phyloP scores from a whole-genome alignment of 2,329 filamentous ascomycete genomes.

The Fusarium euwallaceae region DNA sequence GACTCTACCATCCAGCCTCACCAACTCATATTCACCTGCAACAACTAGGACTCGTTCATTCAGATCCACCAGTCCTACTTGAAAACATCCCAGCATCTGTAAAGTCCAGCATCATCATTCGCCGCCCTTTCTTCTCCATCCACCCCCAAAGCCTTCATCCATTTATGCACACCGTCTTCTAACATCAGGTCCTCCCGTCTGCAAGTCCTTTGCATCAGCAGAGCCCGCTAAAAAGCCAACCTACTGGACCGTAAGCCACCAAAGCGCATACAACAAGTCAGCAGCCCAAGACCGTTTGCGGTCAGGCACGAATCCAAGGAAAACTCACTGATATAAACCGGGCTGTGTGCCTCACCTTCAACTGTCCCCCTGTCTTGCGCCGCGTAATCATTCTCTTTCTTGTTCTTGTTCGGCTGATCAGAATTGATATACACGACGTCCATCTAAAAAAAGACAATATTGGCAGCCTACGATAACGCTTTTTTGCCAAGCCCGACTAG shows the following conservation, averaged over 20 bases:
- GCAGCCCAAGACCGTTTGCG: background rate
- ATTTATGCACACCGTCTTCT: background rate
- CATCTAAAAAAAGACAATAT: background rate
- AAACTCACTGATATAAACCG: constrained; percentile 15
- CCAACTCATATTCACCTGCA: background rate
- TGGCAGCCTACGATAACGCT: background rate
- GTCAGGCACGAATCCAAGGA: constrained; percentile 1
- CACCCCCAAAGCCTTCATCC: background rate
- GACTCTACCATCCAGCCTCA: background rate
- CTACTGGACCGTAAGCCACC: background rate
- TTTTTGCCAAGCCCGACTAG: background rate
- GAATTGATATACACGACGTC: background rate
- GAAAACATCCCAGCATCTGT: background rate
- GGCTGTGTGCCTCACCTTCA: constrained; percentile 28
- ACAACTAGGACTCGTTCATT: background rate
- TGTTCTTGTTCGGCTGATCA: background rate
- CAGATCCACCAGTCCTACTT: background rate
- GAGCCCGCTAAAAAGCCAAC: background rate
- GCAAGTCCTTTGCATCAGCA: background rate
- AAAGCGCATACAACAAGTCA: background rate
- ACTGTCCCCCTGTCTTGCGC: constrained; percentile 1
- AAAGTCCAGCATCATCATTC: background rate
- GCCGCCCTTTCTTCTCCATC: background rate
- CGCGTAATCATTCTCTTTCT: constrained; percentile 2
- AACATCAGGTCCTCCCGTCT: background rate